Base-by-base conservation (phyloP, 1,139 yeast genomes). In the Nakaseomyces nivariensis region DNA sequence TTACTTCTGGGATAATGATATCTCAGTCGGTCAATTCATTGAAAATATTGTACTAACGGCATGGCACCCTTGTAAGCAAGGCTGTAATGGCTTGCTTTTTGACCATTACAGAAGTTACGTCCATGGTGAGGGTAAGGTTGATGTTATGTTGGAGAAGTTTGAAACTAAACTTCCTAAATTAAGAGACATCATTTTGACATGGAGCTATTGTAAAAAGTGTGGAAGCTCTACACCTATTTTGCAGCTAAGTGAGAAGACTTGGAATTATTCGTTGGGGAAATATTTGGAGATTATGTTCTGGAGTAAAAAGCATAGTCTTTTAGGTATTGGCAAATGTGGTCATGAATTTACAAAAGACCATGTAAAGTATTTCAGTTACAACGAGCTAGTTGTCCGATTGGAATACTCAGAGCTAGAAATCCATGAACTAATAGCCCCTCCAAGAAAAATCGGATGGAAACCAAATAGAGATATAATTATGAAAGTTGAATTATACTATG, bases 251-350 rank as follows among this genome's bases (percentile, higher is more conserved):
- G 92, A 88, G 49, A 84, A 83, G 31, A 82, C 97, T 0, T 90
- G 95, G 82, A 88, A 84, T 61, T 82, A 83, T 56, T 90, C 97
- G 0, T 81, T 94, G 64, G 98, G 98, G 0, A 94, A 92, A 62
- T 94, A 86, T 61, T 72, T 94, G 44, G 97, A 94, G 67, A 70
- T 90, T 29, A 74, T 85, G 40, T 90, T 89, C 62, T 89, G 95
- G 85, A 88, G 95, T 48, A 63, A 63, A 56, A 57, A 70, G 59
- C 55, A 64, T 64, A 56, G 71, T 56, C 52, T 64, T 60, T 67
- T 73, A 58, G 68, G 79, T 61, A 65, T 73, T 26, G 84, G 82
- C 1, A 70, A 75, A 31, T 94, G 98, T 65, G 67, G 73, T 1
- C 97, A 92, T 65, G 87, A 87, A 60, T 81, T 84, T 52, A 85